Evolutionary conservation across 345 rosid species (phyloP), one percentile per base, ranked within the genome.

Genomic region (Psidium friedrichsthalianum): DNA sequence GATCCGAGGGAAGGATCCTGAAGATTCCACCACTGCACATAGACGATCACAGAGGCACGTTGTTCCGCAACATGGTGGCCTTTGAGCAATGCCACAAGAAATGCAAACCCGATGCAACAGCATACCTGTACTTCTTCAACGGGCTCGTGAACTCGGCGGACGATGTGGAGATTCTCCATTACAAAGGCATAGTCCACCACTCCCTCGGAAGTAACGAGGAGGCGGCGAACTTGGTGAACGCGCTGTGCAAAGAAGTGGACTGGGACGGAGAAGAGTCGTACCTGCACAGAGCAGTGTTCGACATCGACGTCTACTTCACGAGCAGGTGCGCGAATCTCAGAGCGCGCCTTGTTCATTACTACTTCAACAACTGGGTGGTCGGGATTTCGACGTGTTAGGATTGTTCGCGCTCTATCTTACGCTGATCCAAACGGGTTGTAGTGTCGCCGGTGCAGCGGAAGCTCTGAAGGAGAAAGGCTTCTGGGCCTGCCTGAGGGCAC

Each of bases 51-150:
- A 87, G 81, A 22, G 87, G 88, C 20, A 87, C 89, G 8, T 22
- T 88, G 59, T 86, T 90, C 59, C 87, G 86, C 15, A 90, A 90
- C 87, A 59, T 90, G 85, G 86, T 88, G 49, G 92, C 89, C 29
- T 87, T 86, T 13, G 92, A 90, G 69, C 90, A 90, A 74, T 86
- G 90, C 87, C 87, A 90, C 83, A 16, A 44, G 10, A 36, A 64
- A 3, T 82, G 86, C 82, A 87, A 21, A 64, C 89, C 90, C 5
- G 80, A 82, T 18, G 88, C 89, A 3, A 88, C 90, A 11, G 61
- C 87, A 3, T 88, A 84, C 27, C 57, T 90, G 52, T 87, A 86
- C 88, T 87, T 90, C 85, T 84, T 90, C 3, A 86, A 84, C 56
- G 88, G 88, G 22, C 82, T 90, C 25, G 85, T 90, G 29, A 86